Evolutionary conservation across 148 eudicot species (phyloP), one percentile per base, ranked within the genome.

Genomic region (Silene latifolia): DNA sequence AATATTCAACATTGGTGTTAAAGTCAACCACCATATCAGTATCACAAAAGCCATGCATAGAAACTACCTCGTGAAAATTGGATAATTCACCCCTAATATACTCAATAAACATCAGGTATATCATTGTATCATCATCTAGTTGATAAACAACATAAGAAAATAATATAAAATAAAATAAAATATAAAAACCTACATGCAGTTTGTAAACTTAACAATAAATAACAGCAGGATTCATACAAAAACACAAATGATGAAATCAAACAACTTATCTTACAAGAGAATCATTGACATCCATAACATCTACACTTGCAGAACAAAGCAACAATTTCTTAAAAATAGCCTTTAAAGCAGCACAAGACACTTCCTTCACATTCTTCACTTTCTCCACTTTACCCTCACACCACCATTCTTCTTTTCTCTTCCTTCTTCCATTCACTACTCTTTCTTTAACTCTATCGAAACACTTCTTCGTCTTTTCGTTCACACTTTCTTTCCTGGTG

Each of bases 401-500:
- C 56, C 8, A 51, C 17, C 17, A 12, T 7, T 51, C 56, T 2
- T 59, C 17, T 51, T 24, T 13, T 18, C 63, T 70, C 25, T 20
- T 27, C 29, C 42, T 48, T 39, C 2, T 61, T 24, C 65, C 66
- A 76, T 78, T 67, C 19, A 72, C 80, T 42, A 90, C 87, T 51
- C 69, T 83, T 39, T 85, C 83, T 21, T 79, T 84, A 9, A 91
- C 90, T 71, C 83, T 81, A 5, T 80, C 90, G n/a, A 91, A 23
- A 66, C 92, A 92, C 76, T 88, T 89, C 74, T 57, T 86, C n/a
- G 92, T 89, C 83, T 48, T 88, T 76, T 88, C 92, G 5, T 82
- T 76, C 67, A 88, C 83, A 58, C 80, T 86, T 72, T 92, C 90
- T 79, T 87, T 84, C 81, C 90, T 88, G 0, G 97, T 87, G 68